Conservation (phyloP, 805 yeast species). For the Cyberlindnera americana region DNA sequence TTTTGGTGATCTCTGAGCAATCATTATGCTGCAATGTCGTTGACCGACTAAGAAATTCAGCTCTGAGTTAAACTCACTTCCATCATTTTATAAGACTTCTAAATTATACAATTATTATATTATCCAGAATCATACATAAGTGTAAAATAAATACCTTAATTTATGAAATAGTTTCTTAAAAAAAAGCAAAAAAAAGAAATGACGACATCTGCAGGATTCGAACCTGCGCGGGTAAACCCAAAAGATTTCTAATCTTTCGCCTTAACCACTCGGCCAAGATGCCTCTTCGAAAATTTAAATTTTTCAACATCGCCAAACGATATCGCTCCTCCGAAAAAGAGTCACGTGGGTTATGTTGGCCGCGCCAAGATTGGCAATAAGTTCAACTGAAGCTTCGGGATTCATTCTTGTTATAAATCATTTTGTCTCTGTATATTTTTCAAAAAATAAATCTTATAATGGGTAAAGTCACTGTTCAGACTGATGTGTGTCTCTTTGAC, state of each 20-base stretch:
- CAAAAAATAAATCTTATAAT: too few species aligned
- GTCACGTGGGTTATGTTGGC: too few species aligned
- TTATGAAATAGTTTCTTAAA: neutral
- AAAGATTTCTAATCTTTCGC: slow-evolving; percentile 61
- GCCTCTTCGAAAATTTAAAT: slow-evolving; percentile 25
- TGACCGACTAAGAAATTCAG: too few species aligned
- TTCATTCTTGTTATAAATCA: too few species aligned
- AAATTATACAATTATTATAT: too few species aligned
- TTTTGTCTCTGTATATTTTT: too few species aligned
- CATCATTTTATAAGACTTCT: too few species aligned
- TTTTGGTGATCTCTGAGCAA: slow-evolving; percentile 43
- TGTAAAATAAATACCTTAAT: neutral
- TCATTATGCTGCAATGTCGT: neutral
- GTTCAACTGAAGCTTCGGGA: too few species aligned
- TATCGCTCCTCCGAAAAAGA: neutral
- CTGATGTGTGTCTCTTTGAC: slow-evolving; percentile 54
- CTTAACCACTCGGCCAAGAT: slow-evolving; percentile 65
- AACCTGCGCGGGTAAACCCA: slow-evolving; percentile 63
- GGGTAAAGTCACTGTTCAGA: slow-evolving; percentile 17
- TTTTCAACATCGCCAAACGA: neutral
- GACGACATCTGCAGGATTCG: slow-evolving; percentile 73
- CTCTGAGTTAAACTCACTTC: too few species aligned
- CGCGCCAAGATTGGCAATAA: too few species aligned
- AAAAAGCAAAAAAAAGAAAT: slow-evolving; percentile 6
- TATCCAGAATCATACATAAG: too few species aligned